Evolutionary conservation across 2,329 filamentous ascomycete genomes (phyloP), one percentile per base, ranked within the genome.

Genomic region (Hymenoscyphus linearis): DNA sequence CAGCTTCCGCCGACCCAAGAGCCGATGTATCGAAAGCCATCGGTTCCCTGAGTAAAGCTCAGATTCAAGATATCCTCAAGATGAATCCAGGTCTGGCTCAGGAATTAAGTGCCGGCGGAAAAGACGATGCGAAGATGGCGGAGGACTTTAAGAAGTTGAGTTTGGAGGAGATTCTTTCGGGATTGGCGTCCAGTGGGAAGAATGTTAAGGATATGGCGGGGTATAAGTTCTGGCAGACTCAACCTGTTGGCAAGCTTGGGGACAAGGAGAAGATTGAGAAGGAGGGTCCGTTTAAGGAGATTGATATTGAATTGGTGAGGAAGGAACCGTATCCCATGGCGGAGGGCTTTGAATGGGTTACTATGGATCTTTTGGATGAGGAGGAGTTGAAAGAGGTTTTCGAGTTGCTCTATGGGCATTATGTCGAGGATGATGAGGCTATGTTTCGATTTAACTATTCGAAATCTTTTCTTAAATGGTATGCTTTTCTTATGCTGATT

Each of bases 371-470:
- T 68, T 86, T 84, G 25, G 84, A 92, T 68, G 86, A 91, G 55
- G 83, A 82, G 37, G 88, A 90, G 79, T 82, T 97, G 65, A 86
- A 91, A 70, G 95, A 99, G 78, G 87, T 99, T 6, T 96, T 93
- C 76, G 90, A 96, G 68, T 80, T 99, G 67, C 81, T 99, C 62
- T 91, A 90, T 67, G 89, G 91, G 60, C 95, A 99, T 77, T 99
- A 98, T 68, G 95, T 99, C 62, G 95, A 99, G 78, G 95, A 99
- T 74, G 89, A 92, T 69, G 93, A 96, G 74, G 92, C 93, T 64
- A 96, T 96, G 83, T 98, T 99, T 79, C 87, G 95, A 59, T 98
- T 99, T 82, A 93, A 95, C 75, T 99, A 99, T 78, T 96, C 92
- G 1, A 80, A 86, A 44, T 86, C 89, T 1, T 96, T 98, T 72